Conservation (phyloP, 1,139 yeast genomes). For the Nakaseomyces nivariensis region DNA sequence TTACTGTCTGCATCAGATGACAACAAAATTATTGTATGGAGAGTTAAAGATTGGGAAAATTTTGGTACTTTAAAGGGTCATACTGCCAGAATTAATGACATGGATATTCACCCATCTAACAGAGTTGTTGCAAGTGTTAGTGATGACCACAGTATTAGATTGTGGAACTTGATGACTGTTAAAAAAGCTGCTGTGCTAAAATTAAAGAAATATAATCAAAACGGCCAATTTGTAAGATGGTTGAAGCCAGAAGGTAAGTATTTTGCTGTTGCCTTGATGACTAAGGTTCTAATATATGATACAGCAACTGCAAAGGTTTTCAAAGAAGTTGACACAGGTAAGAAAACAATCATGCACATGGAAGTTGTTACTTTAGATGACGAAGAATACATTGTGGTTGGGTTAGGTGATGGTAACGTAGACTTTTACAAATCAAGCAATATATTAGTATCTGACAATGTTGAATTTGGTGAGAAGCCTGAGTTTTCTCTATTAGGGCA, state of each 20-base stretch:
- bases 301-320: constrained; percentile 54
- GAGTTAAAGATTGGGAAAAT: constrained; percentile 94
- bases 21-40: constrained; percentile 84
- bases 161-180: constrained; percentile 98
- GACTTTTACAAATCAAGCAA: constrained; percentile 42
- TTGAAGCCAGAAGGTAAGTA: constrained; percentile 42
- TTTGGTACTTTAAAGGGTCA: constrained; percentile 87
- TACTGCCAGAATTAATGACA: constrained; percentile 62
- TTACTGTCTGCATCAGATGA: constrained; percentile 84
- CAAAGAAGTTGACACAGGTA: constrained; percentile 37
- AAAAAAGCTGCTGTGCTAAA: constrained; percentile 83
- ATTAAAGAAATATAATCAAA: constrained; percentile 60
- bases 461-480: constrained; percentile 35
- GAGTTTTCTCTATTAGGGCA: constrained; percentile 65
- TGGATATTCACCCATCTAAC: constrained; percentile 89
- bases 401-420: constrained; percentile 67
- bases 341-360: constrained; percentile 59
- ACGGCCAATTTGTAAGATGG: constrained; percentile 63
- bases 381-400: constrained; percentile 50
- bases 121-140: constrained; percentile 86
- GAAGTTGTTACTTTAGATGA: constrained; percentile 38
- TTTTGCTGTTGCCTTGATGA: constrained; percentile 67
- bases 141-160: constrained; percentile 67
- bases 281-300: constrained; percentile 54
- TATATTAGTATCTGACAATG: constrained; percentile 20